Conservation (phyloP, 768 basidiomycete genomes). For the Leucosporidium yakuticum region DNA sequence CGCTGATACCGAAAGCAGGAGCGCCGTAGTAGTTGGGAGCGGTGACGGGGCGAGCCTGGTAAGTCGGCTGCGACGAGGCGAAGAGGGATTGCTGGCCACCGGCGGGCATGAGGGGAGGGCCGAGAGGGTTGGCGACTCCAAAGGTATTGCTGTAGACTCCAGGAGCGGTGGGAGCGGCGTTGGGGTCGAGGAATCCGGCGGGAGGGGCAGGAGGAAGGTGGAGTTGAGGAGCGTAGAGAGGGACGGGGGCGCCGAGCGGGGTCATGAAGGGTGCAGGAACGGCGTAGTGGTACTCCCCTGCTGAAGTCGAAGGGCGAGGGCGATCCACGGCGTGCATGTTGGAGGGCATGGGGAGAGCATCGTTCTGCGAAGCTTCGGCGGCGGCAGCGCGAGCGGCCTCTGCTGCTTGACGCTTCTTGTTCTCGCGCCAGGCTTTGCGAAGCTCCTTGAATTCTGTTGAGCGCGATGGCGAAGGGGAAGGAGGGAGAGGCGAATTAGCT, state of each 20-base stretch:
- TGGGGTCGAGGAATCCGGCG: not conserved
- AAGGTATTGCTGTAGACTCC: too few species aligned
- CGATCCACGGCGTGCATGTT: constrained; percentile 7
- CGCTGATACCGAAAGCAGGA: not conserved
- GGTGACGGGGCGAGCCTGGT: constrained; percentile 2
- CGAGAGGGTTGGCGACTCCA: too few species aligned
- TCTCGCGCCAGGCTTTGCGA: constrained; percentile 90
- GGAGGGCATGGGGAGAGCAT: not conserved
- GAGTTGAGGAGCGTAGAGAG: not conserved
- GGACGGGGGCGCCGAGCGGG: constrained; percentile 3
- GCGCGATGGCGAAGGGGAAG: not conserved
- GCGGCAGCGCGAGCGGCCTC: constrained; percentile 28
- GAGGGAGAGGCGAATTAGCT: not conserved
- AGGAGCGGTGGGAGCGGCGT: too few species aligned
- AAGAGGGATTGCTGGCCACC: too few species aligned
- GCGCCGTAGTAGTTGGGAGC: constrained; percentile 4
- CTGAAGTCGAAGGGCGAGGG: constrained; percentile 27
- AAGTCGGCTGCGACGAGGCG: not conserved
- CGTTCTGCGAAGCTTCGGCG: constrained; percentile 17
- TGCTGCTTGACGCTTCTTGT: constrained; percentile 57
- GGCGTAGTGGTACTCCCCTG: constrained; percentile 28
- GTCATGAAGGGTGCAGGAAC: constrained; percentile 20
- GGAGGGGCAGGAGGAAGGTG: not conserved
- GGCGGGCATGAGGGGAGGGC: too few species aligned
- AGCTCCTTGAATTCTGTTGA: constrained; percentile 90